Evolutionary conservation across 140 eudicot genomes (phyloP).

Genomic region (Flaveria floridana): DNA sequence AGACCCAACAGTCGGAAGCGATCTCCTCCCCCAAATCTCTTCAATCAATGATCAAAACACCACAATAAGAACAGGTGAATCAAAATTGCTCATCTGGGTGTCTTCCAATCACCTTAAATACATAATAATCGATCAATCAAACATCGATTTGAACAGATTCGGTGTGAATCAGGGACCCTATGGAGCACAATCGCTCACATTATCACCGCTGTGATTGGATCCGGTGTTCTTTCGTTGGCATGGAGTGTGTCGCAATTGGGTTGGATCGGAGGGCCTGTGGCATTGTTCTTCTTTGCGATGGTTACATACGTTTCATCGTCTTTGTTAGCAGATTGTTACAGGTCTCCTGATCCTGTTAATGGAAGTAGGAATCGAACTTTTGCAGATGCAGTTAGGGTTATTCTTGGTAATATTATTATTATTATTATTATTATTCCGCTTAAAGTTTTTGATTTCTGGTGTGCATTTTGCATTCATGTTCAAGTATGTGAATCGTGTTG

Average conservation of each 20-base stretch:
- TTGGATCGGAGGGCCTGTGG: slow-evolving; percentile 65
- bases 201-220: slow-evolving; percentile 81
- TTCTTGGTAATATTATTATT: slow-evolving; percentile 38
- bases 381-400: slow-evolving; percentile 51
- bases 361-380: slow-evolving; percentile 50
- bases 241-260: slow-evolving; percentile 79
- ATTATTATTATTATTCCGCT: not conserved
- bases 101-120: not conserved
- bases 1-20: slow-evolving; percentile 31
- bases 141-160: not conserved
- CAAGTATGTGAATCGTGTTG: not conserved
- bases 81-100: not conserved
- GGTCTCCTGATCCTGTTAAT: slow-evolving; percentile 54
- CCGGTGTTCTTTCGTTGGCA: slow-evolving; percentile 76
- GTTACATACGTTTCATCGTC: slow-evolving; percentile 48
- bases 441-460: not conserved
- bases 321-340: slow-evolving; percentile 57
- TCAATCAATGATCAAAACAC: slow-evolving; percentile 27
- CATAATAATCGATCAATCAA: not conserved
- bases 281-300: slow-evolving; percentile 51
- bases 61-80: slow-evolving; percentile 42
- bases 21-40: slow-evolving; percentile 21
- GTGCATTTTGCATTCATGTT: not conserved
- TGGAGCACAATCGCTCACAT: slow-evolving; percentile 75
- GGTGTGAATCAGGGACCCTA: slow-evolving; percentile 41